phyloP scores from a whole-genome alignment of 352 stramenopile species.

The Globisporangium nunn region DNA sequence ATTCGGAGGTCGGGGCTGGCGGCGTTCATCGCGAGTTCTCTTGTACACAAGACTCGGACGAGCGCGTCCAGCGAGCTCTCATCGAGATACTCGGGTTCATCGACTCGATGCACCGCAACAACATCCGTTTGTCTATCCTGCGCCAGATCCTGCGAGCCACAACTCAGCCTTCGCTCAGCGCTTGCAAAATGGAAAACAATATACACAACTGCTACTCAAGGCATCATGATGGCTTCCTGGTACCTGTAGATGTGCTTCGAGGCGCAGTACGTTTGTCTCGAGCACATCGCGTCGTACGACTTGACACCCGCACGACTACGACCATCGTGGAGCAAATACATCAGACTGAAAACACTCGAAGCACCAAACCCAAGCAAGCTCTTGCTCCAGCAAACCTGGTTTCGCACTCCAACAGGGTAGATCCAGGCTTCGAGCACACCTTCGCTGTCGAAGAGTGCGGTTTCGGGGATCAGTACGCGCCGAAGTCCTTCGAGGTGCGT shows the following conservation, averaged over 20 bases:
- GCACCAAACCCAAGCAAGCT: too few species aligned
- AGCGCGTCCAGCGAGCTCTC: slow-evolving; percentile 19
- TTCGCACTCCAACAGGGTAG: slow-evolving; percentile 6
- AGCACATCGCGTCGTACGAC: slow-evolving; percentile 14
- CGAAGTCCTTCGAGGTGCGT: slow-evolving; percentile 16
- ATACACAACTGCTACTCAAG: too few species aligned
- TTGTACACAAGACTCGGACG: slow-evolving; percentile 19
- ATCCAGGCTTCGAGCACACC: slow-evolving; percentile 34
- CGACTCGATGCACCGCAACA: slow-evolving; percentile 15
- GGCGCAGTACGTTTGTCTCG: slow-evolving; percentile 27
- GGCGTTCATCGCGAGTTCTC: slow-evolving; percentile 23
- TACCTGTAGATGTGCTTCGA: slow-evolving; percentile 34
- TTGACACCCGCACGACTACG: background rate
- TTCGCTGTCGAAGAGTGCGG: slow-evolving; percentile 32
- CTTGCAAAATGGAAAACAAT: background rate
- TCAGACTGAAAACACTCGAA: too few species aligned
- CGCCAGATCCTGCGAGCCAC: slow-evolving; percentile 13
- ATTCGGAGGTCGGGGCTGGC: slow-evolving; percentile 14
- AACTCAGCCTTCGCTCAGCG: background rate
- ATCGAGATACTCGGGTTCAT: slow-evolving; percentile 8
- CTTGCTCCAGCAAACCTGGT: slow-evolving; percentile 2
- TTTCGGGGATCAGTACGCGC: slow-evolving; percentile 24
- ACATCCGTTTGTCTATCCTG: slow-evolving; percentile 2
- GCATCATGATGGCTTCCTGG: too few species aligned
- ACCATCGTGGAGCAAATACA: background rate